Conservation (phyloP, 441 rosid species). For the Pelargonium myrrhifolium region DNA sequence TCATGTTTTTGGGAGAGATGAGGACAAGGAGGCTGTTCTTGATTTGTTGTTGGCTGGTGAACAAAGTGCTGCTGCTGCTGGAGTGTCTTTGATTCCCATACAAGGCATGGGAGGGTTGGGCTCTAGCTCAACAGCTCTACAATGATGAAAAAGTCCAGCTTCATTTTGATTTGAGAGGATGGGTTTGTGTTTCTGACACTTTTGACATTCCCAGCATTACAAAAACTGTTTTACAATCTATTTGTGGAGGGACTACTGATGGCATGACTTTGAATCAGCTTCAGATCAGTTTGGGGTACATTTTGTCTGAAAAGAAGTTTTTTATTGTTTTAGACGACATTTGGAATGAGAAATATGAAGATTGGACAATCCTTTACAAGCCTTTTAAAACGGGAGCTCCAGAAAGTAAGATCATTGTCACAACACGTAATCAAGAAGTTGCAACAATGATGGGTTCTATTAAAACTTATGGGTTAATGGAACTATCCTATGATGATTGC, state of each 20-base stretch:
- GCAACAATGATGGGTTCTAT: neutral
- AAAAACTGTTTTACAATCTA: neutral
- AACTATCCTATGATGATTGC: neutral
- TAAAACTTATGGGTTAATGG: neutral
- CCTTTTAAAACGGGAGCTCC: neutral
- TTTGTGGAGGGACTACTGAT: neutral
- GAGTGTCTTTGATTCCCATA: neutral
- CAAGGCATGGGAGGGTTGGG: conserved; percentile 20
- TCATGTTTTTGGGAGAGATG: neutral
- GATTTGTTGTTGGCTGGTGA: neutral
- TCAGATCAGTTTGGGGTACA: neutral
- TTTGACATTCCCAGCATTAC: neutral
- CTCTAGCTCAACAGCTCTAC: conserved; percentile 4
- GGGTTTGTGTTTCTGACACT: conserved; percentile 15
- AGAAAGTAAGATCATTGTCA: conserved; percentile 15
- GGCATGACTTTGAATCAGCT: neutral
- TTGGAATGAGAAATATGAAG: neutral
- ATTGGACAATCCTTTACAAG: neutral
- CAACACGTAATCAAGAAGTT: neutral
- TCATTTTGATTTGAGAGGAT: neutral
- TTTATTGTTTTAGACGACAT: conserved; percentile 12
- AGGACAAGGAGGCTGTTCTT: neutral
- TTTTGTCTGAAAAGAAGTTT: neutral
- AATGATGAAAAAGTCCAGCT: neutral
- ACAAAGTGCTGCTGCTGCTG: neutral